phyloP scores from a whole-genome alignment of 139 green algal genomes.

The Asterochloris sp. region DNA sequence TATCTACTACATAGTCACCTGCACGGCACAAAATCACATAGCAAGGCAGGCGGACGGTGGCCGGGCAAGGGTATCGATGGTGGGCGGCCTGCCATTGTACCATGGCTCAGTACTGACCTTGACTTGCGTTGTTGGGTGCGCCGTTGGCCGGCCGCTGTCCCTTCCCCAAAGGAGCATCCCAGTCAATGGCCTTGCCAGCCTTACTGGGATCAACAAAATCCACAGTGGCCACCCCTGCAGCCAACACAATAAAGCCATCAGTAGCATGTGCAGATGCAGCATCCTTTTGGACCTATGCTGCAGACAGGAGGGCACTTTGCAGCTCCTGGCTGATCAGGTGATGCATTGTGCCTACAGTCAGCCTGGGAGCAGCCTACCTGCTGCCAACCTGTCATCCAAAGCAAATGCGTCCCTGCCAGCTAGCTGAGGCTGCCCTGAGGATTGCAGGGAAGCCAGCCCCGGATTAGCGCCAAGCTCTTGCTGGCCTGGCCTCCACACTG shows the following conservation, averaged over 20 bases:
- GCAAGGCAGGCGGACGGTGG: too few species aligned
- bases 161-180: too few species aligned
- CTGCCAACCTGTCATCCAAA: slow-evolving; percentile 6
- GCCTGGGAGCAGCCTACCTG: neutral
- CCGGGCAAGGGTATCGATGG: too few species aligned
- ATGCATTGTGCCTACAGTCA: neutral
- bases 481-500: slow-evolving; percentile 14
- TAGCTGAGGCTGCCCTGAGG: neutral
- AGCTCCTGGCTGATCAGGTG: neutral
- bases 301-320: neutral
- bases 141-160: too few species aligned
- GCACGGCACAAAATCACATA: too few species aligned
- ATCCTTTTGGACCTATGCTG: neutral
- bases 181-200: too few species aligned
- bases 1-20: too few species aligned
- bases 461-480: neutral
- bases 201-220: too few species aligned
- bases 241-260: neutral
- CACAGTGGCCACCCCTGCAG: too few species aligned
- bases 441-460: slow-evolving; percentile 8
- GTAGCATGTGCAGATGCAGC: neutral
- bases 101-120: too few species aligned
- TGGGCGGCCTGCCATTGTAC: too few species aligned
- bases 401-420: neutral
- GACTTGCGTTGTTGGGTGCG: too few species aligned